Base-by-base conservation (phyloP, 148 eudicot species). In the Fagopyrum tataricum region DNA sequence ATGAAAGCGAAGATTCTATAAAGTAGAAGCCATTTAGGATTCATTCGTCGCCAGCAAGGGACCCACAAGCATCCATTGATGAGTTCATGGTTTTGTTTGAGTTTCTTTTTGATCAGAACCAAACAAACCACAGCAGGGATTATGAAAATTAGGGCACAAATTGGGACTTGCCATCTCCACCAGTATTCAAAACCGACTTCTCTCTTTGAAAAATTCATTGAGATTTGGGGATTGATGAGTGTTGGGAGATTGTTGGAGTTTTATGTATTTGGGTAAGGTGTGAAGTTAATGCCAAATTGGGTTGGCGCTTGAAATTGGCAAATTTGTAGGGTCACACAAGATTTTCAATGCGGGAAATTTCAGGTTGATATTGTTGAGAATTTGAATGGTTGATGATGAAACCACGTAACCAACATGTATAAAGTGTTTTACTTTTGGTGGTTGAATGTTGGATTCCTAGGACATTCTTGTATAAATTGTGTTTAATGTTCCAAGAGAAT, bases 121-220 rank as follows among this genome's bases (percentile, higher is more conserved):
- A 80, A 5, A 0, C 87, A 74, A 47, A 84, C 24, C 7, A 46
- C 51, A 47, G 85, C 31, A 0, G 97, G 97, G 46, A 87, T 70
- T 18, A 77, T 7, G 49, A 89, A 64, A 75, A 91, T 86, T 23
- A 91, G 72, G 8, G 81, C 94, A 71, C 94, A 87, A 12, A 87
- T 78, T n/a, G 67, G 78, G 15, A 86, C 87, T 80, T 91, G 94
- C 94, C 97, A 91, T 79, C 74, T 82, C 71, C 89, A 12, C 87
- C 88, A 91, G 80, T 89, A 87, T 18, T 76, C 87, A 43, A 82
- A 67, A 7, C 85, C 90, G 70, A 68, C 24, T 42, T 44, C 71
- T 7, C 48, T 47, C 13, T 47, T 73, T 68, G 56, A 69, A 17
- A 24, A 46, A 26, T 9, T 61, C 79, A 79, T 74, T 9, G 23